phyloP scores from a whole-genome alignment of 192 early-diverging fungal genomes.

The Physocladia obscura region DNA sequence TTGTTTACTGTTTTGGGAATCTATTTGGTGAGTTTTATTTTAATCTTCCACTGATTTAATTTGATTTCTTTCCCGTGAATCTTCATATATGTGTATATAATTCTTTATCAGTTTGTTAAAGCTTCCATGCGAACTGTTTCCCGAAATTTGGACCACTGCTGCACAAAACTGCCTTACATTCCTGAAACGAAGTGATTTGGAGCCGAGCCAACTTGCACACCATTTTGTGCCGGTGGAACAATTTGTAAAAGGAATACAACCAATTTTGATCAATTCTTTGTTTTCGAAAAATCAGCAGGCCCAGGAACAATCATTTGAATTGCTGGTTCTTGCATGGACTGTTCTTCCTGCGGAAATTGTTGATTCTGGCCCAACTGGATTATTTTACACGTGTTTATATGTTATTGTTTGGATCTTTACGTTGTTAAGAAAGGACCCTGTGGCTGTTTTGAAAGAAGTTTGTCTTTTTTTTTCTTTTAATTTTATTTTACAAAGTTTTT shows the following conservation, averaged over 20 bases:
- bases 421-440: neutral
- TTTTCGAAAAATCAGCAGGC: constrained; percentile 13
- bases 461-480: constrained; percentile 4
- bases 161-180: constrained; percentile 36
- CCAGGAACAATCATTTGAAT: constrained; percentile 39
- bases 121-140: constrained; percentile 24
- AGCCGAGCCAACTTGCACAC: neutral
- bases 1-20: constrained; percentile 43
- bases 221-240: constrained; percentile 11
- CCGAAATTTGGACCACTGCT: constrained; percentile 19
- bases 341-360: constrained; percentile 33
- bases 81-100: neutral
- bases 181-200: constrained; percentile 9
- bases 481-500: neutral
- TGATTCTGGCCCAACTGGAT: constrained; percentile 20
- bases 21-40: constrained; percentile 28
- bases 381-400: constrained; percentile 44
- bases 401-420: constrained; percentile 39
- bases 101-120: constrained; percentile 34
- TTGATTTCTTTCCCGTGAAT: too few species aligned
- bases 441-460: constrained; percentile 1
- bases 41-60: too few species aligned
- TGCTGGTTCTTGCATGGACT: constrained; percentile 33
- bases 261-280: constrained; percentile 33
- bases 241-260: constrained; percentile 30